Base-by-base conservation (phyloP, 2,329 filamentous ascomycete species). In the Thielaviopsis punctulata region DNA sequence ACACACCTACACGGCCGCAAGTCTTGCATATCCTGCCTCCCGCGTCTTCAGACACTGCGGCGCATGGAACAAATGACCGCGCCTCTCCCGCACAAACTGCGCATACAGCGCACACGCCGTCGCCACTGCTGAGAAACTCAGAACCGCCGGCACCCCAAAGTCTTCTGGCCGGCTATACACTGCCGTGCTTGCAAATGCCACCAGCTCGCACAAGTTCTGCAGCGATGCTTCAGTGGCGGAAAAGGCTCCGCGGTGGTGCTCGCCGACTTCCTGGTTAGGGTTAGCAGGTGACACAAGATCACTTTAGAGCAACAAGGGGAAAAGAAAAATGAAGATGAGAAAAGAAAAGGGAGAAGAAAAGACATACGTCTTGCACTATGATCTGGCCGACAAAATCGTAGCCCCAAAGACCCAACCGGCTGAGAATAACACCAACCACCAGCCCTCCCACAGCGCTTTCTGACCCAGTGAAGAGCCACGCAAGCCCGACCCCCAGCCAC, bases 181-280 rank as follows among this genome's bases (percentile, higher is more conserved):
- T 55, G 86, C 78, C 0, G 84, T 88, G 0, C 73, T 72, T 0
- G 70, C 70, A 60, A 78, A 87, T 0, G 82, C 80, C 1, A 79
- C 63, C 47, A 87, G 69, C 62, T 88, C 83, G 56, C 86, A 86
- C 0, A 75, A 57, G 56, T 80, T 87, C 61, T 88, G 84, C 39
- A 80, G 70, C 0, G 78, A 73, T 8, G 79, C 73, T 62, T 89
- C 84, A 7, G 78, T 73, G 0, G 80, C 69, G 0, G 82, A 86
- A 58, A 89, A 88, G 0, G 71, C 66, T 1, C 81, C 84, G n/a
- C 84, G 75, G 39, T 69, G 62, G n/a, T 69, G 64, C 15, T 68
- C 65, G 41, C 74, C 68, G 19, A 81, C 71, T 51, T 74, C 72
- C 76, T 79, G 43, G 13, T n/a, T 51, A 24, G 15, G 22, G 6